These are phyloP conservation scores for Calonectria fujianensis DNA, from an alignment of 2,329 filamentous ascomycete species.

Conservation along the genomic window DNA sequence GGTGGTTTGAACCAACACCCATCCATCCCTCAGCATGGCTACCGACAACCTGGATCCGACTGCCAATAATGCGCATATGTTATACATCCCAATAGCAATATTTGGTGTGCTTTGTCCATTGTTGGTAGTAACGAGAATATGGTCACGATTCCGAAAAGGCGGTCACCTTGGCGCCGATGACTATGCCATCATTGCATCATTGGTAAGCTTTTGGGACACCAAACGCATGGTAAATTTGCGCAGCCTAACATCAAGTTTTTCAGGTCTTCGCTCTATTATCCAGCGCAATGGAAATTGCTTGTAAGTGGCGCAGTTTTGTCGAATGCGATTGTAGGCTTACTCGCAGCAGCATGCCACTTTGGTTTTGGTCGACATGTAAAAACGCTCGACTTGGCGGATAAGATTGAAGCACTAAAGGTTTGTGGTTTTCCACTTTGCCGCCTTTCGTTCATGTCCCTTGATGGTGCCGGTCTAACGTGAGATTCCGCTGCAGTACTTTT, in stretches of 20 bases:
- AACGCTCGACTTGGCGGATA: conserved; percentile 41
- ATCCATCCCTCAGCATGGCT: conserved; percentile 37
- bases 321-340: conserved; percentile 14
- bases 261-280: conserved; percentile 43
- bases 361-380: conserved; percentile 50
- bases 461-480: background rate
- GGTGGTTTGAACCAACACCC: conserved; percentile 39
- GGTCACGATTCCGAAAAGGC: conserved; percentile 47
- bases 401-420: conserved; percentile 48
- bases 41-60: conserved; percentile 35
- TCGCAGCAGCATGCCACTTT: conserved; percentile 49
- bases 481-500: conserved; percentile 48
- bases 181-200: conserved; percentile 47
- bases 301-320: conserved; percentile 19
- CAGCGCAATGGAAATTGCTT: conserved; percentile 45
- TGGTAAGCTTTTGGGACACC: conserved; percentile 39
- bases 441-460: background rate
- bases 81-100: conserved; percentile 53
- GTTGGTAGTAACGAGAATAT: conserved; percentile 46
- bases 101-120: conserved; percentile 51
- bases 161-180: conserved; percentile 51
- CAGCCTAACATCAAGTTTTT: conserved; percentile 7
- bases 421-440: background rate
- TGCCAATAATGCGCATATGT: conserved; percentile 50
- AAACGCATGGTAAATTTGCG: background rate